phyloP scores from a whole-genome alignment of 2,329 filamentous ascomycete genomes.

The Fusarium cyanostomum region DNA sequence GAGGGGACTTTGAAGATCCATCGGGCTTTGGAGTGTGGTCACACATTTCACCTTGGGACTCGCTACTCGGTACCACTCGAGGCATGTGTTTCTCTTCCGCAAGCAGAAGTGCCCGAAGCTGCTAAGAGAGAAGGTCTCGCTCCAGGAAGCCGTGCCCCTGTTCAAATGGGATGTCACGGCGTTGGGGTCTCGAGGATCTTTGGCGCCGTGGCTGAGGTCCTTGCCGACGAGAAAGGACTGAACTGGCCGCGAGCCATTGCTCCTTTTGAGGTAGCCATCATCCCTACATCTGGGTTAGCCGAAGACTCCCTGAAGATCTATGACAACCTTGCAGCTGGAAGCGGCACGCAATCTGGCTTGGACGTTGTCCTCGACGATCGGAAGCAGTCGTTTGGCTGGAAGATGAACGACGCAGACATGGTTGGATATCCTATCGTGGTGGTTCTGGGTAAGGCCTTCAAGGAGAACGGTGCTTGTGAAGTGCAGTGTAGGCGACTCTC shows the following conservation, averaged over 20 bases:
- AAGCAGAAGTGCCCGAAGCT: constrained; percentile 22
- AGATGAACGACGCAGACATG: constrained; percentile 87
- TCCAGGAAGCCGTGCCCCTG: constrained; percentile 54
- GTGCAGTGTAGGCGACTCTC: constrained; percentile 79
- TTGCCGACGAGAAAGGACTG: constrained; percentile 76
- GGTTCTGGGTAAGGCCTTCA: constrained; percentile 79
- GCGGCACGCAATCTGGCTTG: constrained; percentile 44
- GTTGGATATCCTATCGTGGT: constrained; percentile 88
- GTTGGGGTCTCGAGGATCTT: constrained; percentile 94
- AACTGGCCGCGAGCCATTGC: constrained; percentile 91
- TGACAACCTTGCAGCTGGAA: constrained; percentile 60
- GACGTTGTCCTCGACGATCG: constrained; percentile 83
- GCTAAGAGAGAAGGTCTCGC: constrained; percentile 16
- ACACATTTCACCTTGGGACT: constrained; percentile 93
- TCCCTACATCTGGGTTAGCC: constrained; percentile 61
- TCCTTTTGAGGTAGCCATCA: constrained; percentile 79
- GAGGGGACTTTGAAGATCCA: constrained; percentile 70
- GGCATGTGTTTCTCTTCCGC: constrained; percentile 63
- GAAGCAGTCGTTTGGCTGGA: constrained; percentile 76
- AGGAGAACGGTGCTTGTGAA: constrained; percentile 67
- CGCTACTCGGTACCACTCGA: constrained; percentile 82
- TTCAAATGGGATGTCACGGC: constrained; percentile 97
- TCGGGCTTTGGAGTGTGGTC: constrained; percentile 87
- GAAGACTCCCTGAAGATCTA: constrained; percentile 68
- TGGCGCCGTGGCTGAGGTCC: constrained; percentile 81